These are phyloP conservation scores for Brassica incana DNA, from an alignment of 345 rosid species.

Conservation along the genomic window DNA sequence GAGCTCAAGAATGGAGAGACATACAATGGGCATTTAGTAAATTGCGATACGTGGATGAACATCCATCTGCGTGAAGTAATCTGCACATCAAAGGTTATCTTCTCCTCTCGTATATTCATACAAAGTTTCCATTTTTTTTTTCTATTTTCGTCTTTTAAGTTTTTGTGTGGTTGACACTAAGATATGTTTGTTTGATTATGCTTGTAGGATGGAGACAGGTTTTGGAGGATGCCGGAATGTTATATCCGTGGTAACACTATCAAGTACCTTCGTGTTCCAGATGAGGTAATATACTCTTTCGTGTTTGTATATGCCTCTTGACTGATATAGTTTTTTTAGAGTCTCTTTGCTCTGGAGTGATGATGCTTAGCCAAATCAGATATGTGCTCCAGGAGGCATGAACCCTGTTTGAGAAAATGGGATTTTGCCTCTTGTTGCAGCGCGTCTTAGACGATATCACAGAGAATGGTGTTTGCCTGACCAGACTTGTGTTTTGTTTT, in stretches of 20 bases:
- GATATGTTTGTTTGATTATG: neutral
- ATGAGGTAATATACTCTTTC: constrained; percentile 60
- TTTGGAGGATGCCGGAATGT: constrained; percentile 99
- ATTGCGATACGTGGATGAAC: constrained; percentile 99
- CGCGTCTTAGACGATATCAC: constrained; percentile 38
- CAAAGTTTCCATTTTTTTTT: neutral
- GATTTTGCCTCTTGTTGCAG: constrained; percentile 37
- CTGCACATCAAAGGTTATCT: constrained; percentile 84
- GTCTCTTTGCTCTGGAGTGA: constrained; percentile 30
- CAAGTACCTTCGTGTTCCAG: constrained; percentile 98
- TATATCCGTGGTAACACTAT: constrained; percentile 98
- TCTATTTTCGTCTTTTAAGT: neutral
- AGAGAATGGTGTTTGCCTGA: constrained; percentile 43
- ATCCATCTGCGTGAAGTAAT: constrained; percentile 98
- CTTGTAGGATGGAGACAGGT: constrained; percentile 93
- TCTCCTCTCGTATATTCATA: neutral
- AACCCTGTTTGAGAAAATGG: neutral
- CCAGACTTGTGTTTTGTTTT: constrained; percentile 19
- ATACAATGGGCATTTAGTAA: constrained; percentile 93
- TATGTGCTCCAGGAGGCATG: constrained; percentile 39
- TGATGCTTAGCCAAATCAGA: constrained; percentile 46
- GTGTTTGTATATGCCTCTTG: neutral
- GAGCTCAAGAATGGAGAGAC: constrained; percentile 98
- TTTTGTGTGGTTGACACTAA: constrained; percentile 2
- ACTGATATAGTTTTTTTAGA: neutral